Evolutionary conservation across 352 stramenopile genomes (phyloP), one percentile per base, ranked within the genome.

Genomic region (Pythium coloratum): DNA sequence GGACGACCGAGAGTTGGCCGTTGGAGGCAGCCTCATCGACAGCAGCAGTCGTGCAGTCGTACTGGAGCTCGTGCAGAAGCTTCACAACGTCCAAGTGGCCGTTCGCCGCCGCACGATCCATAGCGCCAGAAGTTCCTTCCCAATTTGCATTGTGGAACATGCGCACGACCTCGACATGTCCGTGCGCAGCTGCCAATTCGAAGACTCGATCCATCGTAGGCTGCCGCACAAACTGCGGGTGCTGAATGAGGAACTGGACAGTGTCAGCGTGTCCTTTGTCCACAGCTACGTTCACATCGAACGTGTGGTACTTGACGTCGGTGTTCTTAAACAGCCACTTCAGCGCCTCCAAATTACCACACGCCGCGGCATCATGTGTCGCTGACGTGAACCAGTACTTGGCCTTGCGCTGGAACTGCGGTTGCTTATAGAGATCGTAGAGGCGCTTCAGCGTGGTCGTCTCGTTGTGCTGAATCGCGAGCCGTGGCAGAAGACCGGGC

Each of bases 51-150:
- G 55, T 64, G 33, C 44, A 69, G 4, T 56, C 54, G 26, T 24
- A 32, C 10, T 33, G 6, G 28, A 55, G 24, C 12, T 24, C 34
- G 50, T 63, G 53, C n/a, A 69, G 53, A 49, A 38, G 63, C 16
- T 51, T 40, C 28, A 76, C 65, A 10, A 69, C 57, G 8, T 58
- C 38, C 8, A 76, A 50, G 32, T 70, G 55, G 56, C 64, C 69
- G n/a, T 62, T 36, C 16, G 60, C 69, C 5, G 69, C 64, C 12
- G 69, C 69, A 16, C 24, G 50, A 59, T 72, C 69, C 69, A 75
- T 75, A 2, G 53, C 64, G 12, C 49, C 42, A 32, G 51, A 72
- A 1, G 12, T n/a, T 12, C 60, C 50, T 7, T 42, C 8, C 18
- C 28, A 38, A 7, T 66, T n/a, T n/a, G 34, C 34, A 14, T 60